Base-by-base conservation (phyloP, 441 rosid genomes). In the Melastoma candidum region DNA sequence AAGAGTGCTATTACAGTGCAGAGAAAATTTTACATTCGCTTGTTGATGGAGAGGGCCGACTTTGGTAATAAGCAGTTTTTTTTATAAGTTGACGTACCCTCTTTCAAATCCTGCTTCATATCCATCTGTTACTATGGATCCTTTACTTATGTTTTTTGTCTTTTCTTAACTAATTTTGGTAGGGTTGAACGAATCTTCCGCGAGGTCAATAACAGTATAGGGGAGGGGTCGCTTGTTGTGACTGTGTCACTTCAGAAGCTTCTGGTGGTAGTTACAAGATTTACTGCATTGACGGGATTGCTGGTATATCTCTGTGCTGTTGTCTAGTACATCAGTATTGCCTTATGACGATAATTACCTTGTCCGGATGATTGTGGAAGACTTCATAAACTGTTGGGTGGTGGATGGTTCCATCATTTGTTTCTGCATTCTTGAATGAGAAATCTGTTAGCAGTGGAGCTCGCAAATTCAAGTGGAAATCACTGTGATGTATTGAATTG, bases 161-260 rank as follows among this genome's bases (percentile, higher is more conserved):
- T 6, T 29, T 29, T 29, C 3, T 29, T 29, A 3, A 29, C 36
- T 29, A 29, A 12, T 43, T 63, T 45, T 77, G 60, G 55, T 72
- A 95, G 99, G 99, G 93, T 90, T 61, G 99, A 90, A 71, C 84
- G 87, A 66, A 88, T 90, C 59, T 95, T 82, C 70, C 76, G 79
- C 47, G 95, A 87, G 77, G 85, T 90, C 57, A 78, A 72, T 72
- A 69, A 77, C 75, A 90, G 99, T 67, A 78, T 87, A 61, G 47
- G 13, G 53, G 79, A 71, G 71, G 76, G 65, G 32, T 85, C 95
- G 45, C 92, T 95, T 68, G 73, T 90, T 63, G 39, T 90, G 63
- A 87, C 97, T 46, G 73, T 95, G 63, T 24, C 56, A n/a, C 83
- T 95, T 60, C 64, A 71, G 78, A 95, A 85, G 77, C 95, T 95